Base-by-base conservation (phyloP, 2,329 filamentous ascomycete genomes). In the Aspergillus hortae region DNA sequence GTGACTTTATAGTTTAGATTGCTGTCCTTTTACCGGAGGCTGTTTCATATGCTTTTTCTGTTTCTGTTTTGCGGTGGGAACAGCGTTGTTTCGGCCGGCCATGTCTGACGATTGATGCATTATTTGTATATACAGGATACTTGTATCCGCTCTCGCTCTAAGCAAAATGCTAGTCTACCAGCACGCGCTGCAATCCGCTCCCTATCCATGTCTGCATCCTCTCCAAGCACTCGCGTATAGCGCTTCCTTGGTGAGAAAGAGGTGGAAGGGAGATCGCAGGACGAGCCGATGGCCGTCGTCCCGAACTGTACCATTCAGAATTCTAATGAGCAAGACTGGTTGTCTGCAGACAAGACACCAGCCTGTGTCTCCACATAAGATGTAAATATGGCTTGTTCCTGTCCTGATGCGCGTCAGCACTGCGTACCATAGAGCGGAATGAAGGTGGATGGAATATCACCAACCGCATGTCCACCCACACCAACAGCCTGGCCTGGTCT, bases 171-270 rank as follows among this genome's bases (percentile, higher is more conserved):
- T 23, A 6, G 23, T 23, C 23, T 30, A 7, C 27, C 27, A 2
- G 27, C 27, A 30, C 7, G 7, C 27, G 1, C 27, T 30, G 27
- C 27, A 4, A 6, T 6, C 23, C 23, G 23, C 23, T 6, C 23
- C 23, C 23, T 23, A 23, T 2, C 23, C 23, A 23, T 23, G 6
- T 23, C 23, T 6, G 25, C 47, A 51, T 68, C 68, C 69, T 72
- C 69, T 70, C 67, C 64, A 68, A 70, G 58, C 59, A 67, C 54
- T 51, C 64, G 64, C 69, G 55, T 69, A 48, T 69, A 72, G 68
- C 65, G 63, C 55, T 55, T 55, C 53, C 61, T 66, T 65, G 62
- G 56, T 72, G 69, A 72, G 69, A 69, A 70, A 61, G 63, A 61
- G 51, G 56, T 58, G 58, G 40, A 42, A 41, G 19, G 40, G 40